Evolutionary conservation across 345 rosid genomes (phyloP).

Genomic region (Citrus hindsii): DNA sequence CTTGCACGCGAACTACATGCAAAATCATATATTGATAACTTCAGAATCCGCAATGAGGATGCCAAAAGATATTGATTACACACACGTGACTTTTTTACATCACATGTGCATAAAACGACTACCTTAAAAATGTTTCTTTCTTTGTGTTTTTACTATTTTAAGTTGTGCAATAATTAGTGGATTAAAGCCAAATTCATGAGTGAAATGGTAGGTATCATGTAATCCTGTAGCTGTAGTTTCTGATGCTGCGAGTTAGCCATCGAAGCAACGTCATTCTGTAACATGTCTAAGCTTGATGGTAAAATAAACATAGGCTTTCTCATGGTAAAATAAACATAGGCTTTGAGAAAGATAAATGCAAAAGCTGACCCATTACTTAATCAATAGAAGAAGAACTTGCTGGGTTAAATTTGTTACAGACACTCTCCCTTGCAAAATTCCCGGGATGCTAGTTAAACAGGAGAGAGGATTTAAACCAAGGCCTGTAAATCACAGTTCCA

Average conservation of each 20-base stretch:
- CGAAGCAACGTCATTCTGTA: too few relatives aligned
- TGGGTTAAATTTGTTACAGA: neutral
- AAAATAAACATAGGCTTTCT: neutral
- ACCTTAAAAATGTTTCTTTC: too few relatives aligned
- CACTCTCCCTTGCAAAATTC: neutral
- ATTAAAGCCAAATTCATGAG: too few relatives aligned
- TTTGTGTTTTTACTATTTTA: too few relatives aligned
- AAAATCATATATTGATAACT: neutral
- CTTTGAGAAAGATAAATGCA: neutral
- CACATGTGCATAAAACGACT: too few relatives aligned
- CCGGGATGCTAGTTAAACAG: rapidly evolving
- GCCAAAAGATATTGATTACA: neutral
- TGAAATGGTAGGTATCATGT: too few relatives aligned
- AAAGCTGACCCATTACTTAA: neutral
- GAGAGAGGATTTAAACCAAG: neutral
- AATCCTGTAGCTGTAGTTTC: too few relatives aligned
- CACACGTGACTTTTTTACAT: too few relatives aligned
- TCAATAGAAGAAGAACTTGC: neutral
- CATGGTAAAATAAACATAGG: neutral
- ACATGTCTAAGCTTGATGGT: neutral
- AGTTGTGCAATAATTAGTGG: too few relatives aligned
- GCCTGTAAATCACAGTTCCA: neutral
- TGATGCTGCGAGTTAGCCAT: too few relatives aligned
- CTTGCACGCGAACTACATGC: neutral
- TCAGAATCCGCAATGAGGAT: neutral